Evolutionary conservation across 1,139 yeast genomes (phyloP).

Genomic region (Hanseniaspora uvarum): DNA sequence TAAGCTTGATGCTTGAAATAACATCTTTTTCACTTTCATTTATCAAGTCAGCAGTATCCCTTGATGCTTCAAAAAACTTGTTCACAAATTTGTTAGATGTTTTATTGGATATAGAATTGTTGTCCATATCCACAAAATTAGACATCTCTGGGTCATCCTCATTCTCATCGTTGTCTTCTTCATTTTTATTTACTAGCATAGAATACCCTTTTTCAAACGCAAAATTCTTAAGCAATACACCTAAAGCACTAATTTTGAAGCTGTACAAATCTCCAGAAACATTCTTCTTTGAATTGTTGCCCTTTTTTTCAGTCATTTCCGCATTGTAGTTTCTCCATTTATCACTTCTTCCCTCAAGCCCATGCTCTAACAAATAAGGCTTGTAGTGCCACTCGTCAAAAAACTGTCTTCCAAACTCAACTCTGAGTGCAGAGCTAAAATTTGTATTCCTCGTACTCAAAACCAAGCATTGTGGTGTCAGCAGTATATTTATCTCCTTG

Average conservation of each 20-base stretch:
- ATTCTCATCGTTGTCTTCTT: neutral
- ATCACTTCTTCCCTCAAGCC: slow-evolving; percentile 22
- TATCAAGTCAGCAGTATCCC: slow-evolving; percentile 28
- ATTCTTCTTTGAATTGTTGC: slow-evolving; percentile 36
- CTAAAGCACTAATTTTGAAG: slow-evolving; percentile 17
- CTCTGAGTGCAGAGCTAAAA: slow-evolving; percentile 13
- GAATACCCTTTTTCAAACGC: slow-evolving; percentile 6
- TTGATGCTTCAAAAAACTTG: slow-evolving; percentile 6
- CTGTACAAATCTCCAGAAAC: slow-evolving; percentile 13
- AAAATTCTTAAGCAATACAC: slow-evolving; percentile 17
- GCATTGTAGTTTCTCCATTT: slow-evolving; percentile 3
- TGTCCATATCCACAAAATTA: neutral
- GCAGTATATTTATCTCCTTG: slow-evolving; percentile 12
- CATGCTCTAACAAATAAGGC: slow-evolving; percentile 18
- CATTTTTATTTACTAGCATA: neutral
- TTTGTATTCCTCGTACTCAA: slow-evolving; percentile 25
- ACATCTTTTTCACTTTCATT: slow-evolving; percentile 44
- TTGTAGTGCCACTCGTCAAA: slow-evolving; percentile 16
- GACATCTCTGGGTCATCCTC: neutral
- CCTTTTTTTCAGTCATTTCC: slow-evolving; percentile 25
- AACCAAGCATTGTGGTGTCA: slow-evolving; percentile 15
- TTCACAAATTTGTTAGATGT: neutral
- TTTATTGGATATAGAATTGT: neutral
- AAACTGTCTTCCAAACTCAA: slow-evolving; percentile 16
- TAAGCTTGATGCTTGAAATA: slow-evolving; percentile 33